Conservation (phyloP, 768 basidiomycete species). For the Filobasidium floriforme region DNA sequence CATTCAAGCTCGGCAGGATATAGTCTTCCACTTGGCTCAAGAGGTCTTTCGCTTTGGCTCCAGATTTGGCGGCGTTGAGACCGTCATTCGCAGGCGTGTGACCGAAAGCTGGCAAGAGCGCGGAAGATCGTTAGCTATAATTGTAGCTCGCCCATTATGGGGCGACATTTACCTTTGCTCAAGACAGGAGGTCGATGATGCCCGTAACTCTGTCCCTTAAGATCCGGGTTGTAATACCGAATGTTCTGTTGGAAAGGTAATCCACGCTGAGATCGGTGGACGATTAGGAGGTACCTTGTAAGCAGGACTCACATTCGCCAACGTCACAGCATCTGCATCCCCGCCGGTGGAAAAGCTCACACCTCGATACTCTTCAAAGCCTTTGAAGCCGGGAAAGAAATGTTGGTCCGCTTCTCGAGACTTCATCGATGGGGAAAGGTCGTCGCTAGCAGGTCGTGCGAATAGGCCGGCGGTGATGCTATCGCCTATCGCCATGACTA, state of each 20-base stretch:
- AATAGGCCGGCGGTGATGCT: constrained; percentile 44
- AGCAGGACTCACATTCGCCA: constrained; percentile 26
- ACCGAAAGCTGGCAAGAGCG: not conserved
- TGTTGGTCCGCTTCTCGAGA: not conserved
- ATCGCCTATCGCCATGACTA: constrained; percentile 44
- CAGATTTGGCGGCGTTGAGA: constrained; percentile 37
- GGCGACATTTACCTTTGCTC: not conserved
- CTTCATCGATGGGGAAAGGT: not conserved
- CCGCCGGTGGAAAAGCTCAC: constrained; percentile 29
- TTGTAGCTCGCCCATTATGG: not conserved
- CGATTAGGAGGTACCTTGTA: not conserved
- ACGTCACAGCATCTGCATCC: constrained; percentile 28
- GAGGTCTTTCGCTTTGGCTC: constrained; percentile 28
- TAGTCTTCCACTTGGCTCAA: constrained; percentile 35
- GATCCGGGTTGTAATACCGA: constrained; percentile 14
- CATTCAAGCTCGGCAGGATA: constrained; percentile 28
- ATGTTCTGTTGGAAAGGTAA: not conserved
- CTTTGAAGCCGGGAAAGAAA: not conserved
- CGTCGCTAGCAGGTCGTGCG: constrained; percentile 22
- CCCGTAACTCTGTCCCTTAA: constrained; percentile 22
- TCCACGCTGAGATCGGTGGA: too few relatives aligned
- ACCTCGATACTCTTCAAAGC: constrained; percentile 30
- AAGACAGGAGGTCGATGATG: constrained; percentile 12
- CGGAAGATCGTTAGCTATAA: not conserved
- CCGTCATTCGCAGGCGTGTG: constrained; percentile 29